A percentile compares a stretch with the other conserved stretches of the same genome.
These are phyloP conservation scores for Gossypioides kirkii DNA, from an alignment of 345 rosid genomes.

Conservation along the genomic window DNA sequence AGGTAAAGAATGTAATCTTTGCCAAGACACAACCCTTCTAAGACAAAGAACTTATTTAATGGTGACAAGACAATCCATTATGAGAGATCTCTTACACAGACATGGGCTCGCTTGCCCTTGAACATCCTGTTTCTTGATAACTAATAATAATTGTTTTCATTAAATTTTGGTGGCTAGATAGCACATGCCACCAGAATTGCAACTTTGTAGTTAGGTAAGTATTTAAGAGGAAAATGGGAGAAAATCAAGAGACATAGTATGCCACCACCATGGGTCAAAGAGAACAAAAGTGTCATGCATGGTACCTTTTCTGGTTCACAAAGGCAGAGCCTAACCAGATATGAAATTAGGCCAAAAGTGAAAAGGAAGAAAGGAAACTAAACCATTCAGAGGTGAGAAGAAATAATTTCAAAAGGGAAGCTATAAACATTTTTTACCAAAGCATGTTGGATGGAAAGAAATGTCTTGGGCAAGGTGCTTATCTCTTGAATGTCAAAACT, in stretches of 20 bases:
- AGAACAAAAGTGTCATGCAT: neutral
- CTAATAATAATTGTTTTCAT: neutral
- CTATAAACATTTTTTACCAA: neutral
- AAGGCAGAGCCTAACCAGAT: neutral
- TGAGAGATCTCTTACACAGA: neutral
- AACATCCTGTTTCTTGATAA: neutral
- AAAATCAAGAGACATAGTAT: neutral
- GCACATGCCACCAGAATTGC: neutral
- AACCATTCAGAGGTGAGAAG: neutral
- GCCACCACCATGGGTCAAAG: neutral
- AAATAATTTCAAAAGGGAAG: neutral
- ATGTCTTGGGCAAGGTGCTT: neutral
- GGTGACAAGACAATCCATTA: neutral
- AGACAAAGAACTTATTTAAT: neutral
- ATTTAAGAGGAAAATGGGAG: neutral
- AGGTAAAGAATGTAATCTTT: neutral
- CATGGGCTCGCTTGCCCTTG: neutral
- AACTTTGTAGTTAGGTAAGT: neutral
- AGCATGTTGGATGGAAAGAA: neutral
- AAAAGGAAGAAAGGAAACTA: neutral
- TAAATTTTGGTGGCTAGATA: neutral
- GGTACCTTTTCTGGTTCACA: neutral
- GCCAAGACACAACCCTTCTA: constrained; percentile 2
- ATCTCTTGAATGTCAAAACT: neutral
- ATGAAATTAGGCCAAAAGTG: neutral